Percentiles rank a stretch among this genome's conserved stretches.
These are phyloP conservation scores for Cladorrhinum sp. DNA, from an alignment of 2,329 filamentous ascomycete species.

Conservation along the genomic window DNA sequence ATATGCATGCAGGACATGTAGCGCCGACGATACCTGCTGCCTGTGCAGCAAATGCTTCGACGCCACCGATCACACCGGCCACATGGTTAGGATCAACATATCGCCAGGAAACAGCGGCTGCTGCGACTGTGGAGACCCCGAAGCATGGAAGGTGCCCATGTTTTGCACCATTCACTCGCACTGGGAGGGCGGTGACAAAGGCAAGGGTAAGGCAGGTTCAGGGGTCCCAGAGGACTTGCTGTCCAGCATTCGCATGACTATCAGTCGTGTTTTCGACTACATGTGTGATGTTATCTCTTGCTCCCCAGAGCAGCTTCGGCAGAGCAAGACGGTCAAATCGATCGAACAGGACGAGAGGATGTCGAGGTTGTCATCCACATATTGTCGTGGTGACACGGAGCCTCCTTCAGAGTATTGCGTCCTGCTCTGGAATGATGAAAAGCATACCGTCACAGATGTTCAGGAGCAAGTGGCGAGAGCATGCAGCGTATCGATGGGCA, in stretches of 20 bases:
- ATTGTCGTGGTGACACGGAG: conserved; percentile 67
- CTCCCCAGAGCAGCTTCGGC: conserved; percentile 88
- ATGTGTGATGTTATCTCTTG: conserved; percentile 98
- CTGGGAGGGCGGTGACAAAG: conserved; percentile 49
- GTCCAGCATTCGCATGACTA: conserved; percentile 77
- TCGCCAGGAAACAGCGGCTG: conserved; percentile 91
- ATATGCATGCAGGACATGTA: conserved; percentile 92
- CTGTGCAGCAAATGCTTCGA: conserved; percentile 94
- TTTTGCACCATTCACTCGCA: conserved; percentile 91
- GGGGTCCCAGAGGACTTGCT: conserved; percentile 71
- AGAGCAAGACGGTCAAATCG: conserved; percentile 77
- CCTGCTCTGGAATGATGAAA: conserved; percentile 96
- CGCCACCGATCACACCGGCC: conserved; percentile 87
- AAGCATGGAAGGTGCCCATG: conserved; percentile 86
- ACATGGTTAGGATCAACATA: conserved; percentile 85
- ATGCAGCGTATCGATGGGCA: conserved; percentile 67
- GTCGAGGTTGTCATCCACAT: conserved; percentile 72
- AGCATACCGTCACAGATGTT: conserved; percentile 92
- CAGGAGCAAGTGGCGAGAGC: conserved; percentile 85
- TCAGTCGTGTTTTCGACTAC: conserved; percentile 84
- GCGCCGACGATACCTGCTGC: conserved; percentile 90
- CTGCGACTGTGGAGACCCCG: conserved; percentile 94
- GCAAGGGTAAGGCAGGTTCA: conserved; percentile 58
- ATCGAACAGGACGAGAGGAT: conserved; percentile 77
- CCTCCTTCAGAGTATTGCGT: conserved; percentile 75